Evolutionary conservation across 2,329 filamentous ascomycete species (phyloP), one percentile per base, ranked within the genome.

Genomic region (Periconia sp.): DNA sequence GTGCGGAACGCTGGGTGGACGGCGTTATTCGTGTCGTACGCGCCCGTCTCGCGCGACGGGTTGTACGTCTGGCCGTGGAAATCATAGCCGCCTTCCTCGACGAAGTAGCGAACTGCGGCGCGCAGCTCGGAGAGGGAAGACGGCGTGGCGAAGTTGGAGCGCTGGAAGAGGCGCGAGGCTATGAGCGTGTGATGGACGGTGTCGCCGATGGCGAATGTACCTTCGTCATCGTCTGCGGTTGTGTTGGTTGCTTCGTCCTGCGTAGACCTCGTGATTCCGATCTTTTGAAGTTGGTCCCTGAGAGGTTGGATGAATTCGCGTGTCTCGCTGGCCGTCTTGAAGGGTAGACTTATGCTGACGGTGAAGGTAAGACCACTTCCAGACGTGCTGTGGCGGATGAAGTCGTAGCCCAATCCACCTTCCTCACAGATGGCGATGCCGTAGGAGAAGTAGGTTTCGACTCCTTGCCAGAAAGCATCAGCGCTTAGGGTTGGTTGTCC

Each of bases 61-160:
- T 51, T 40, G 58, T 64, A 60, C 47, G 63, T 61, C 43, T 66
- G 63, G 48, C 65, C 64, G 52, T 68, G 65, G 54, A 66, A 62
- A 15, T 60, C 63, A 47, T 66, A 60, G 27, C 55, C 53, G 19
- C 63, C 63, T 30, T 53, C 41, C 49, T 63, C 58, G 17, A 68
- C 58, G 40, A 63, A 53, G 44, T 51, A 23, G 15, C 65, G 62
- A 52, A 68, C 60, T 14, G 57, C 58, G 42, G 23, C 11, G 30
- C 52, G 47, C 20, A 61, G 51, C 0, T 23, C 27, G 11, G 51
- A 17, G 14, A 63, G 46, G 14, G 54, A 30, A 7, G 50, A 35
- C 1, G 49, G 17, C n/a, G 50, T 45, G 11, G 45, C 48, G 54
- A 58, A 61, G 54, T 56, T 52, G 14, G 51, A 20, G 56, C 59